Conservation (phyloP, 2,329 filamentous ascomycete genomes). For the Colletotrichum magnum region DNA sequence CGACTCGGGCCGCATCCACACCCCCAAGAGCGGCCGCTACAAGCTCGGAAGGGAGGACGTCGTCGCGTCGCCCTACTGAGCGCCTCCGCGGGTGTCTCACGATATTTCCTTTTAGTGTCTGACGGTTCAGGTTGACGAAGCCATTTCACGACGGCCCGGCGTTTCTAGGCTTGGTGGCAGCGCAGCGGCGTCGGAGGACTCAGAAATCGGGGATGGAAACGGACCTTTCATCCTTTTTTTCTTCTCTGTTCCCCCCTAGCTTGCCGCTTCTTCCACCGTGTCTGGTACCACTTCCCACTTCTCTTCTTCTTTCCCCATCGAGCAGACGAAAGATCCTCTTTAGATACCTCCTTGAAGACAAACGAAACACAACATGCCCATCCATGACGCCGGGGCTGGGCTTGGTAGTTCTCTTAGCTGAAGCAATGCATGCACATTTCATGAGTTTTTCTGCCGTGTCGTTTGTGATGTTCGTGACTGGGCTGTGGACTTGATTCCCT, state of each 20-base stretch:
- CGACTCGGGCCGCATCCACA: constrained; percentile 67
- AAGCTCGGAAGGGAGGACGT: constrained; percentile 87
- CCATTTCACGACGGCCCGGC: constrained; percentile 13
- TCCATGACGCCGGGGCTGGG: neutral
- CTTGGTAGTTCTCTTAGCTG: neutral
- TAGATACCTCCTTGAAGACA: constrained; percentile 12
- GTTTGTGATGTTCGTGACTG: too few species aligned
- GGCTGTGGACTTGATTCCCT: too few species aligned
- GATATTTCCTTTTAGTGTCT: neutral
- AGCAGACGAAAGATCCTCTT: constrained; percentile 12
- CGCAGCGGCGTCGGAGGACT: neutral
- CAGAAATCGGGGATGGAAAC: neutral
- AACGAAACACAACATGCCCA: neutral
- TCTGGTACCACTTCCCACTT: neutral
- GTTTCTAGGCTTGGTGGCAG: neutral
- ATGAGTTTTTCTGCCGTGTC: too few species aligned
- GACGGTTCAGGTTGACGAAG: constrained; percentile 24
- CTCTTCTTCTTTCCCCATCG: neutral
- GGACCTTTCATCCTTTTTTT: constrained; percentile 9
- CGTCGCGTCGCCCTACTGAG: constrained; percentile 78
- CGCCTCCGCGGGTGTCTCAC: too few species aligned
- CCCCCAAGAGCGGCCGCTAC: constrained; percentile 71
- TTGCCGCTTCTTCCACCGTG: constrained; percentile 1
- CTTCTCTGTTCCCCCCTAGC: neutral
- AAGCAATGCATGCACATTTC: neutral